phyloP scores from a whole-genome alignment of 2,329 filamentous ascomycete genomes.

The Aspergillus pseudotamarii region DNA sequence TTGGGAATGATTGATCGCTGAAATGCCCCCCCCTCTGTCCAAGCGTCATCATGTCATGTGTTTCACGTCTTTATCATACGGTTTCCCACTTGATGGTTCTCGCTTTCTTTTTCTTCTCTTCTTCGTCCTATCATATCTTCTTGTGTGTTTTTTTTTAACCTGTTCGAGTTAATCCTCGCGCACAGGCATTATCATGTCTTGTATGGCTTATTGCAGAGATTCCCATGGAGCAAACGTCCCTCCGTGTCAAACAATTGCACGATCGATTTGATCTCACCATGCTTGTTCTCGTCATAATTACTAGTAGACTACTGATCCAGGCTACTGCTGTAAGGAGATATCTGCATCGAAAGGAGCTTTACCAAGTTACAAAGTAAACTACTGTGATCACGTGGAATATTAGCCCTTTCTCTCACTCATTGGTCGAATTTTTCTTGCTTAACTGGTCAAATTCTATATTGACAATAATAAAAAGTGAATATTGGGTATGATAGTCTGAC shows the following conservation, averaged over 20 bases:
- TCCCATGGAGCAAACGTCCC: constrained; percentile 34
- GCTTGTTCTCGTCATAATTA: background rate
- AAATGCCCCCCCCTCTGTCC: constrained; percentile 8
- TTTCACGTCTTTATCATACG: constrained; percentile 20
- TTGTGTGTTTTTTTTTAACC: constrained; percentile 5
- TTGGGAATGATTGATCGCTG: constrained; percentile 9
- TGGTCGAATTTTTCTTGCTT: background rate
- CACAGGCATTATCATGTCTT: constrained; percentile 16
- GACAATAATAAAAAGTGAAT: constrained; percentile 8
- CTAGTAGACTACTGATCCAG: background rate
- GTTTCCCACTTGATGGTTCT: constrained; percentile 14
- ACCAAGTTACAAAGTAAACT: background rate
- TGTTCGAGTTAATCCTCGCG: background rate
- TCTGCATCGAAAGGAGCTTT: background rate
- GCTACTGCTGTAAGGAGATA: background rate
- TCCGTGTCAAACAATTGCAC: constrained; percentile 38
- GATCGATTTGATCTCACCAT: constrained; percentile 29
- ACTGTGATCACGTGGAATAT: background rate
- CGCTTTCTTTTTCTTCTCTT: constrained; percentile 11
- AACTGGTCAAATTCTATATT: constrained; percentile 9
- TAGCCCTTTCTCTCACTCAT: background rate
- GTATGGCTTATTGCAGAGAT: constrained; percentile 34
- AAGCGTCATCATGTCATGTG: constrained; percentile 22
- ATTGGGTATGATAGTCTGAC: constrained; percentile 26
- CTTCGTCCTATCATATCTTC: constrained; percentile 17